A percentile compares a stretch with the other conserved stretches of the same genome.
These are phyloP conservation scores for Phylloboletellus chloephorus DNA, from an alignment of 1,284 basidiomycete species.

Conservation along the genomic window DNA sequence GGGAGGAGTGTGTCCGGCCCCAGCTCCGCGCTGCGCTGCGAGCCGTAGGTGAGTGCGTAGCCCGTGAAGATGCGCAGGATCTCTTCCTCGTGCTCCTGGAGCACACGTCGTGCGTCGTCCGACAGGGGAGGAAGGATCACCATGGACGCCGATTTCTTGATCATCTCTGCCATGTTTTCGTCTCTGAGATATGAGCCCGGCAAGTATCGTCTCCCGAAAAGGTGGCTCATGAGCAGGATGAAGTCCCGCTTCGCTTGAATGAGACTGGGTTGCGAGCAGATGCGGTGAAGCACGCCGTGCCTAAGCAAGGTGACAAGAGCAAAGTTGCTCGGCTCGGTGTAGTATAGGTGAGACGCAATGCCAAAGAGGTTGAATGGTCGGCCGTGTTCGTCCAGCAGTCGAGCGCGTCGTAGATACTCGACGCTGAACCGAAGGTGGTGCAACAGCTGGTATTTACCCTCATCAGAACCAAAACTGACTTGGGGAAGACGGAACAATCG, in stretches of 20 bases:
- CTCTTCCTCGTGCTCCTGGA: constrained; percentile 46
- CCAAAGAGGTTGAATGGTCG: constrained; percentile 56
- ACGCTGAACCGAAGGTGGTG: constrained; percentile 68
- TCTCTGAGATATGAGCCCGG: constrained; percentile 39
- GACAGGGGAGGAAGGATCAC: constrained; percentile 52
- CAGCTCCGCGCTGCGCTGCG: constrained; percentile 34
- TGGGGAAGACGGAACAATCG: constrained; percentile 53
- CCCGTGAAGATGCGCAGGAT: constrained; percentile 48
- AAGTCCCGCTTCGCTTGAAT: constrained; percentile 45
- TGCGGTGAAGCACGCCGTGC: constrained; percentile 51
- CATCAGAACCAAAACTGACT: constrained; percentile 49
- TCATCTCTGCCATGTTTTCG: constrained; percentile 33
- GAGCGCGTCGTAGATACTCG: constrained; percentile 57
- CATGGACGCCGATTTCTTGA: constrained; percentile 48
- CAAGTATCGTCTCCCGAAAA: constrained; percentile 55
- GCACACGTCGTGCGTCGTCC: constrained; percentile 35
- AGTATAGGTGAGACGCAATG: constrained; percentile 55
- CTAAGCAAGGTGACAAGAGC: constrained; percentile 56
- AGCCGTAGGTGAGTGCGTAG: constrained; percentile 48
- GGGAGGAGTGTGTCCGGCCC: constrained; percentile 43
- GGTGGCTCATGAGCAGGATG: constrained; percentile 50
- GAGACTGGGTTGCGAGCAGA: constrained; percentile 41
- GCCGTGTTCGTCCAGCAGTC: constrained; percentile 48
- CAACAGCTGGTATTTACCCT: constrained; percentile 49
- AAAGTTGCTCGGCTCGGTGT: constrained; percentile 65